Evolutionary conservation across 108 stramenopile genomes (phyloP), one percentile per base, ranked within the genome.

Genomic region (Thalassiosira profunda): DNA sequence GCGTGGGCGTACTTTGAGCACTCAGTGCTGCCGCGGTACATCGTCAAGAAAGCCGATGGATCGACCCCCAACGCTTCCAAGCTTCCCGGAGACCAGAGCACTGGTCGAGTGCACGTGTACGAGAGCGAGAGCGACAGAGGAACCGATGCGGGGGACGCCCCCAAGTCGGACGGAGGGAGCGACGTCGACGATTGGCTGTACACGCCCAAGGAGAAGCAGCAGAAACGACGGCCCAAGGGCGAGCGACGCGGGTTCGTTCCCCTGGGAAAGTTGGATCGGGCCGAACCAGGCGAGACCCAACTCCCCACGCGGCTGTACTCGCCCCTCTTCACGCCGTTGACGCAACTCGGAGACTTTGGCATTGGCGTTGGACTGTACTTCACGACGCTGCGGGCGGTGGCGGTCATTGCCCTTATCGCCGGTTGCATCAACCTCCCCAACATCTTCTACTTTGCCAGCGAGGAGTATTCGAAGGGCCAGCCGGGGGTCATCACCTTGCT

Each of bases 1-100:
- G 92, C 90, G 25, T 96, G 95, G 95, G 91, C 83, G 17, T 91
- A 93, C 63, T 96, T 93, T 82, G 95, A 96, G 66, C 92, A 93
- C 55, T 81, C 81, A n/a, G 79, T 91, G 0, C 59, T 96, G 43
- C 78, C 86, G 2, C 67, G 95, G 33, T 80, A 80, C 47, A 57
- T 74, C 2, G 70, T 74, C 5, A 60, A 45, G 42, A 72, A 69
- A 18, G 38, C 26, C 8, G 70, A 74, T 66, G 57, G 63, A 28
- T 42, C 57, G 12, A 55, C 54, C 26, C 58, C 63, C 18, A 42
- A 53, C 3, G 18, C 37, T 18, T 54, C 29, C 20, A 34, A 48
- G 34, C 23, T 14, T 41, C 2, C 10, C 31, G 2, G 31, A 24
- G 58, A 49, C 60, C 65, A 31, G 63, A 64, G 21, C 33, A 45